Evolutionary conservation across 164 flowering plant genomes (phyloP).

Genomic region (Aristolochia californica): DNA sequence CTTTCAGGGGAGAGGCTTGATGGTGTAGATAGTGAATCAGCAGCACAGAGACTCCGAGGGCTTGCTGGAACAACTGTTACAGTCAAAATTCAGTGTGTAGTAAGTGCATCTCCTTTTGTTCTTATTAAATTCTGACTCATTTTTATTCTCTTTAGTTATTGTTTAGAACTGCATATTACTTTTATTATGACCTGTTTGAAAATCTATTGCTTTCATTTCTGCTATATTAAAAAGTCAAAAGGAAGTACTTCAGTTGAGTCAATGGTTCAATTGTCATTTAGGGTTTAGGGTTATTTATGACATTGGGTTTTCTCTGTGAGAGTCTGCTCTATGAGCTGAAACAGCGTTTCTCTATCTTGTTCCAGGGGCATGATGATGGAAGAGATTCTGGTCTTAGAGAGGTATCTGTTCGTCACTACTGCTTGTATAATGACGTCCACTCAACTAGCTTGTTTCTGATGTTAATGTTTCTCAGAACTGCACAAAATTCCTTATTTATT

Average conservation of each 20-base stretch:
- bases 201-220: neutral
- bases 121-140: neutral
- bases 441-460: too few species aligned
- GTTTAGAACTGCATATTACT: neutral
- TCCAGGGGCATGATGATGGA: conserved; percentile 43
- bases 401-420: conserved; percentile 29
- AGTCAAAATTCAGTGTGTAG: conserved; percentile 64
- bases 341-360: neutral
- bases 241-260: too few species aligned
- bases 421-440: too few species aligned
- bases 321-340: neutral
- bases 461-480: too few species aligned
- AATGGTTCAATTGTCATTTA: too few species aligned
- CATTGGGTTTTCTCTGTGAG: neutral
- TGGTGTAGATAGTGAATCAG: conserved; percentile 77
- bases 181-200: neutral
- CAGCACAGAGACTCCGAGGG: conserved; percentile 90
- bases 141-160: conserved; percentile 5
- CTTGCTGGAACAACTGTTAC: conserved; percentile 77
- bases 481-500: too few species aligned
- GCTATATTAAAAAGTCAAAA: neutral
- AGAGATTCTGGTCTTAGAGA: conserved; percentile 44
- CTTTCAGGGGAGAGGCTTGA: conserved; percentile 72
- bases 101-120: conserved; percentile 4
- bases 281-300: too few species aligned